These are phyloP conservation scores for Sarocladiaceae sp. DNA, from an alignment of 2,329 filamentous ascomycete genomes.

Conservation along the genomic window DNA sequence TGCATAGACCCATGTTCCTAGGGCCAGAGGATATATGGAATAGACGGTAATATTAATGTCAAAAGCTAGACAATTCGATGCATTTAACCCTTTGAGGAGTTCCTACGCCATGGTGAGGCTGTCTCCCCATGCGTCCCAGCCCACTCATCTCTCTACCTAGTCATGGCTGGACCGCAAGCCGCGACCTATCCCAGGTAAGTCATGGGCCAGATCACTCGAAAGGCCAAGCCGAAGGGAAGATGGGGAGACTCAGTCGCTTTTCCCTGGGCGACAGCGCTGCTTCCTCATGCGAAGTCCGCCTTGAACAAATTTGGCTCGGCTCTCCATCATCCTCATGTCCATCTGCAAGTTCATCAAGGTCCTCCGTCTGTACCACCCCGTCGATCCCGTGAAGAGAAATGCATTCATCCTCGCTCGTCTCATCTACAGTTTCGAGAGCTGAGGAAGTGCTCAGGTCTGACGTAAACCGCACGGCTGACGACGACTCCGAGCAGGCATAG, in stretches of 20 bases:
- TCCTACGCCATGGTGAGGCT: too few relatives aligned
- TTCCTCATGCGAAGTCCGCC: neutral
- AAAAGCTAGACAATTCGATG: neutral
- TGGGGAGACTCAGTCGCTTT: slow-evolving; percentile 24
- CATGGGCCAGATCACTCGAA: too few relatives aligned
- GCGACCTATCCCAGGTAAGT: too few relatives aligned
- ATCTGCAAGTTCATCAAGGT: slow-evolving; percentile 1
- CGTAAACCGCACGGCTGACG: neutral
- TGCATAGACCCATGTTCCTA: slow-evolving; percentile 30
- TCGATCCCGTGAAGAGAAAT: too few relatives aligned
- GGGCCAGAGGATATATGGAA: slow-evolving; percentile 11
- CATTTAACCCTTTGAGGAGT: too few relatives aligned
- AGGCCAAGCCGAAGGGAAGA: slow-evolving; percentile 15
- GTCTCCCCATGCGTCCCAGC: too few relatives aligned
- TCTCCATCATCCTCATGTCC: neutral
- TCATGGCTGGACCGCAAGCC: too few relatives aligned
- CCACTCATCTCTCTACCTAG: too few relatives aligned
- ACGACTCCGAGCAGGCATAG: slow-evolving; percentile 7
- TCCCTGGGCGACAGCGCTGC: slow-evolving; percentile 9
- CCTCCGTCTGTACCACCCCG: too few relatives aligned
- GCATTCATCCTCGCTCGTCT: slow-evolving; percentile 16
- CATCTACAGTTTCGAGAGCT: slow-evolving; percentile 20
- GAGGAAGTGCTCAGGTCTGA: slow-evolving; percentile 1
- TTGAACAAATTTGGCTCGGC: neutral
- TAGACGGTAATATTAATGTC: slow-evolving; percentile 4